phyloP scores from a whole-genome alignment of 2,329 filamentous ascomycete species.

The Dryadomyces sulphureus region DNA sequence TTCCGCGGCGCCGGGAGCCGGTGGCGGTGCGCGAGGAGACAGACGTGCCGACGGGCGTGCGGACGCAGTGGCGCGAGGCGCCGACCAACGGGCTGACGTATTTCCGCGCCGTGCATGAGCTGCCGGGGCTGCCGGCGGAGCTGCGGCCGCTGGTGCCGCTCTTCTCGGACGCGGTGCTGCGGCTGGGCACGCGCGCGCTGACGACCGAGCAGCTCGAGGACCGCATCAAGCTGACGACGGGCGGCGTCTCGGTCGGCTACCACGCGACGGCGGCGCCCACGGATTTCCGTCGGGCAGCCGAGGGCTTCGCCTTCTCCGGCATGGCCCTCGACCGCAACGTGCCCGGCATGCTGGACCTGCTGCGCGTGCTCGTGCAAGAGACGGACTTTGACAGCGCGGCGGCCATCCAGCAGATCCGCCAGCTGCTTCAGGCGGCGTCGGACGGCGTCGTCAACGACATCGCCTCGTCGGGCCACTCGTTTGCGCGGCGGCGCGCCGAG shows the following conservation, averaged over 20 bases:
- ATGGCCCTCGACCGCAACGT: conserved; percentile 85
- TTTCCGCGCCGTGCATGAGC: conserved; percentile 73
- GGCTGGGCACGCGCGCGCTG: conserved; percentile 74
- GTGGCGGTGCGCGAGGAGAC: conserved; percentile 39
- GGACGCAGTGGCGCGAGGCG: conserved; percentile 80
- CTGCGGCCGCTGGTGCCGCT: conserved; percentile 73
- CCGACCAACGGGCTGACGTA: conserved; percentile 94
- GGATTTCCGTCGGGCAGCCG: conserved; percentile 54
- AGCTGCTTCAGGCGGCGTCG: conserved; percentile 73
- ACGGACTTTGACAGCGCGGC: conserved; percentile 80
- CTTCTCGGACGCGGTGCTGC: conserved; percentile 86
- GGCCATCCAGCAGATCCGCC: conserved; percentile 67
- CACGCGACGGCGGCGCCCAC: conserved; percentile 67
- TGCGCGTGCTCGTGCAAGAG: conserved; percentile 66
- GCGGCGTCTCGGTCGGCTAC: conserved; percentile 73
- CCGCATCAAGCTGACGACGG: conserved; percentile 89
- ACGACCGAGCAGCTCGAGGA: conserved; percentile 93
- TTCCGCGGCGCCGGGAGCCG: conserved; percentile 59
- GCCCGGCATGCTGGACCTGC: conserved; percentile 75
- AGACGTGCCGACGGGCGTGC: conserved; percentile 30
- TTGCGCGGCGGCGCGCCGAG: conserved; percentile 71
- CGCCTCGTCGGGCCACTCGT: conserved; percentile 78
- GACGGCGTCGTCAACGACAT: conserved; percentile 87
- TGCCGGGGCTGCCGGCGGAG: conserved; percentile 70
- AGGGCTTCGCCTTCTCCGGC: conserved; percentile 73